Evolutionary conservation across 2,329 filamentous ascomycete genomes (phyloP).

Genomic region (Penicillium sp.): DNA sequence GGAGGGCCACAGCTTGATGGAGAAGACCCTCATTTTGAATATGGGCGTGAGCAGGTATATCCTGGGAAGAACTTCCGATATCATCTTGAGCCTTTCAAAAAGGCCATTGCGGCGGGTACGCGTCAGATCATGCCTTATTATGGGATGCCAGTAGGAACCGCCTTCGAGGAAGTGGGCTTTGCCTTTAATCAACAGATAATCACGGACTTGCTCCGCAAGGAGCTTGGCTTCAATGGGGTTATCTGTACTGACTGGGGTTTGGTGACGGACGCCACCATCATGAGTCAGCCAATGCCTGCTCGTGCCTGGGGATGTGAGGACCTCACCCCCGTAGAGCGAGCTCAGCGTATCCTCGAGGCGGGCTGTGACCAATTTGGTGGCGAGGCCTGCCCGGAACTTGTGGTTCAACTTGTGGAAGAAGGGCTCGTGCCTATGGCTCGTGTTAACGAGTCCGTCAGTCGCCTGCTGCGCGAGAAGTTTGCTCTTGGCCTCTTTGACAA

Average conservation of each 20-base stretch:
- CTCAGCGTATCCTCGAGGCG: slow-evolving; percentile 6
- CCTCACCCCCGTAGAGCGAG: not conserved
- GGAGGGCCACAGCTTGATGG: not conserved
- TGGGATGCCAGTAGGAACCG: slow-evolving; percentile 3
- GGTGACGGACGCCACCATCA: slow-evolving; percentile 1
- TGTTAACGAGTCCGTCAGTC: slow-evolving; percentile 3
- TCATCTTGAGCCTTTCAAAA: not conserved
- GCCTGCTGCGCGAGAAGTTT: slow-evolving; percentile 7
- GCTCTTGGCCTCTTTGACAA: slow-evolving; percentile 6
- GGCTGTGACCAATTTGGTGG: slow-evolving; percentile 13
- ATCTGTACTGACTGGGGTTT: slow-evolving; percentile 12
- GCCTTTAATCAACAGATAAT: slow-evolving; percentile 3
- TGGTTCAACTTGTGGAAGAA: not conserved
- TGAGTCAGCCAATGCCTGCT: not conserved
- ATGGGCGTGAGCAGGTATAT: slow-evolving; percentile 5
- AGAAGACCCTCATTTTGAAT: slow-evolving; percentile 8
- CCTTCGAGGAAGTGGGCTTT: not conserved
- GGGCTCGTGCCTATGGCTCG: not conserved
- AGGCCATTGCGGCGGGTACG: not conserved
- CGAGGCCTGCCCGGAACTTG: slow-evolving; percentile 3
- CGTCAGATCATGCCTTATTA: slow-evolving; percentile 9
- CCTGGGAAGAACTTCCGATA: slow-evolving; percentile 2
- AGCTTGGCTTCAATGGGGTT: slow-evolving; percentile 7
- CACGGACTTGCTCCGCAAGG: slow-evolving; percentile 1
- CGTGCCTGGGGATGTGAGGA: slow-evolving; percentile 8